Base-by-base conservation (phyloP, 768 basidiomycete genomes). In the Suillus cothurnatus region DNA sequence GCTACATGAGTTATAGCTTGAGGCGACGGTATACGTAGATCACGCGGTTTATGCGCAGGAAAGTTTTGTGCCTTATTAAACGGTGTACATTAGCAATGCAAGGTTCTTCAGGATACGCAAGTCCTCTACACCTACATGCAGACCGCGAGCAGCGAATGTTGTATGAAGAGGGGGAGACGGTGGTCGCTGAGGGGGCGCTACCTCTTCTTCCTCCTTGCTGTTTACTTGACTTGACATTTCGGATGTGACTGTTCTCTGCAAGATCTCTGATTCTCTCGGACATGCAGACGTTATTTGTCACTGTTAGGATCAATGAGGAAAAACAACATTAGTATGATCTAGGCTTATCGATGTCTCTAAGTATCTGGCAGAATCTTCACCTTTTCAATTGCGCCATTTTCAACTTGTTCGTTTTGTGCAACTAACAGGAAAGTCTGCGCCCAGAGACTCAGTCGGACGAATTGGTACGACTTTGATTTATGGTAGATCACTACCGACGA, bases 21-120 rank as follows among this genome's bases (percentile, higher is more conserved):
- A 21, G 85, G 75, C 57, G 85, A 88, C 5, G 87, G 79, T 63
- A 91, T 85, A 28, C 88, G 85, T 64, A 89, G 84, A 73, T 93
- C 90, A 72, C 91, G 84, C 7, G 91, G 91, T 71, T 89, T 88
- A 74, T 92, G 91, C 3, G 91, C 89, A 65, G 91, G 88, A 75
- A 93, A 93, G 23, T 84, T 90, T 38, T 92, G 91, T 61, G 88
- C 85, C 91, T 92, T 80, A 68, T 39, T 60, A 59, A 68, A 62
- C 43, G 56, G 55, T 67, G 26, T 36, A 47, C 50, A 36, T 61
- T 72, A 68, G 66, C 38, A 53, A 59, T 63, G 61, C 61, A 64
- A 47, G 38, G 65, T 63, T 32, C n/a, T 53, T 63, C 65, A 39
- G 36, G 15, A 38, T 38, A 12, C 2, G 19, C 5, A 57, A 58